Evolutionary conservation across 495 filamentous ascomycete species (phyloP).

Genomic region (Talaromyces stipitatus): DNA sequence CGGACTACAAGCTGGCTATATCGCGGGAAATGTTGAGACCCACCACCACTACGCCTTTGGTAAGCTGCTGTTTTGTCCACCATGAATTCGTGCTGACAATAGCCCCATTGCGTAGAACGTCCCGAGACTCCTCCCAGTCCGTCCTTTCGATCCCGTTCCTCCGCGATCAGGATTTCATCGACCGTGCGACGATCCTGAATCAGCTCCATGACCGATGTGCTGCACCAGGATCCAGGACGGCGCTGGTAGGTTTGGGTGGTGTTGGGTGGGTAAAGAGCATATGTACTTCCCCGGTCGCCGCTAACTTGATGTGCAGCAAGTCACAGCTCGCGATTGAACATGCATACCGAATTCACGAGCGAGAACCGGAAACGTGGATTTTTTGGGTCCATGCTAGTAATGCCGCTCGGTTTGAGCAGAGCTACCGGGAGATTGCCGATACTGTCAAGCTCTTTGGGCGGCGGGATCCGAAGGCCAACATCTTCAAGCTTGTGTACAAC

Average conservation of each 20-base stretch:
- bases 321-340: slow-evolving; percentile 34
- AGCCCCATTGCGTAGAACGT: not conserved
- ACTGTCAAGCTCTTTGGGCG: slow-evolving; percentile 23
- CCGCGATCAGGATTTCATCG: not conserved
- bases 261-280: slow-evolving; percentile 14
- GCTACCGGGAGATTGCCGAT: slow-evolving; percentile 29
- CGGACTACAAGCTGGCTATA: too few species aligned
- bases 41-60: not conserved
- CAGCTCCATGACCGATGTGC: not conserved
- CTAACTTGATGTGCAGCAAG: slow-evolving; percentile 15
- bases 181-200: not conserved
- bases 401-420: slow-evolving; percentile 24
- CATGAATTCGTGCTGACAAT: not conserved
- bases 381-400: slow-evolving; percentile 46
- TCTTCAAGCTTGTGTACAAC: slow-evolving; percentile 24
- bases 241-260: slow-evolving; percentile 22
- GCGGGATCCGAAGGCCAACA: slow-evolving; percentile 26
- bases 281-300: not conserved
- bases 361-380: slow-evolving; percentile 18
- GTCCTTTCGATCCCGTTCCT: slow-evolving; percentile 1
- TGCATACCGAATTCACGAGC: slow-evolving; percentile 18
- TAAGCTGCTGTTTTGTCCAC: not conserved
- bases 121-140: not conserved
- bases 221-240: slow-evolving; percentile 9
- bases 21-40: not conserved